Conservation (phyloP, 768 basidiomycete genomes). For the Pholiota conissans region DNA sequence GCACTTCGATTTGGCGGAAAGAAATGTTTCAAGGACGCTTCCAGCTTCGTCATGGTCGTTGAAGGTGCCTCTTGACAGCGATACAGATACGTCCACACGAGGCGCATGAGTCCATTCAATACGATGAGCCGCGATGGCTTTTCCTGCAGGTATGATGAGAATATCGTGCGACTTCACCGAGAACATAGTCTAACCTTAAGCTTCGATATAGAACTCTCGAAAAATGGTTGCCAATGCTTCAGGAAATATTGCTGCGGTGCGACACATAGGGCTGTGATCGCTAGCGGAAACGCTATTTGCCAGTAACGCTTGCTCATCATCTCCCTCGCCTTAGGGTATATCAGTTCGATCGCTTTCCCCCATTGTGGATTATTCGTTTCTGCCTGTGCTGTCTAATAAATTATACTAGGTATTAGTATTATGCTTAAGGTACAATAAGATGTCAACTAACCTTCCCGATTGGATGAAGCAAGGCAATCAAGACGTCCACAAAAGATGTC, state of each 20-base stretch:
- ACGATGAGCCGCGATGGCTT: slow-evolving; percentile 67
- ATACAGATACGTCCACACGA: slow-evolving; percentile 95
- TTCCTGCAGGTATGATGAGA: slow-evolving; percentile 53
- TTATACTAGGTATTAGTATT: slow-evolving; percentile 2
- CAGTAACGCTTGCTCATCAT: slow-evolving; percentile 92
- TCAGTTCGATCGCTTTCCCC: slow-evolving; percentile 87
- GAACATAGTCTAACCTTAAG: slow-evolving; percentile 59
- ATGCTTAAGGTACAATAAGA: neutral
- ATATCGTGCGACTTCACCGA: neutral
- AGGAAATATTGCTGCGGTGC: slow-evolving; percentile 85
- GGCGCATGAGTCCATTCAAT: slow-evolving; percentile 79
- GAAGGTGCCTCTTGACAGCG: slow-evolving; percentile 86
- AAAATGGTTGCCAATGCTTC: slow-evolving; percentile 75
- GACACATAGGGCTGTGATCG: slow-evolving; percentile 82
- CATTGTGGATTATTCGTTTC: slow-evolving; percentile 95
- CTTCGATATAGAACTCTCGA: slow-evolving; percentile 73
- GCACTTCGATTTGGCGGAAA: slow-evolving; percentile 70
- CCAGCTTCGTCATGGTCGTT: slow-evolving; percentile 78
- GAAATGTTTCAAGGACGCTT: slow-evolving; percentile 70
- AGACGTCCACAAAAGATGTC: slow-evolving; percentile 79
- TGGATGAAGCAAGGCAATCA: slow-evolving; percentile 78
- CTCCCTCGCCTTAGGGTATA: slow-evolving; percentile 79
- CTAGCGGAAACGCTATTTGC: slow-evolving; percentile 82
- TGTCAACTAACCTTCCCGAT: slow-evolving; percentile 70
- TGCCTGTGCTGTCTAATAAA: slow-evolving; percentile 79